Conservation (phyloP, 441 rosid genomes). For the Eutrema salsugineum region DNA sequence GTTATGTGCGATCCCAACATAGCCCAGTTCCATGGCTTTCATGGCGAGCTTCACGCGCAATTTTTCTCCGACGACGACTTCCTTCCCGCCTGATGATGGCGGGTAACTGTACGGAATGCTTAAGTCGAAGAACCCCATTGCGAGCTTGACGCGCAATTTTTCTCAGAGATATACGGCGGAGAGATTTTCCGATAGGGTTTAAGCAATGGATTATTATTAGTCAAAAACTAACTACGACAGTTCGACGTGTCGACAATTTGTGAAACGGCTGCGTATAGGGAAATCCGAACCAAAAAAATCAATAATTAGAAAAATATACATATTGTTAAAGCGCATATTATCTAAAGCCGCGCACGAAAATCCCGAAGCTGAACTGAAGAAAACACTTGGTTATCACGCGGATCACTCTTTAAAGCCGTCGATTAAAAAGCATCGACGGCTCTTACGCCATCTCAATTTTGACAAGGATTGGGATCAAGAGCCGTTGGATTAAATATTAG, state of each 20-base stretch:
- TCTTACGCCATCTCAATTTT: background rate
- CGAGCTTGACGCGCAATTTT: too few species aligned
- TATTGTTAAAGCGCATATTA: background rate
- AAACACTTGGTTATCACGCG: background rate
- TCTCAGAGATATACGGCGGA: background rate
- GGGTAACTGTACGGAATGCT: slow-evolving; percentile 48
- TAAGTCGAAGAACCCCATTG: slow-evolving; percentile 91
- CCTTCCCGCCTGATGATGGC: slow-evolving; percentile 21
- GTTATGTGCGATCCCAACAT: slow-evolving; percentile 79
- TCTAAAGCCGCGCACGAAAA: background rate
- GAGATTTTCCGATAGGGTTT: slow-evolving; percentile 20
- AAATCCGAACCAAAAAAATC: background rate
- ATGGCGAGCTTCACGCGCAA: slow-evolving; percentile 51
- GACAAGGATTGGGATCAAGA: background rate
- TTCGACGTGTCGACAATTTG: background rate
- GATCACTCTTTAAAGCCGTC: background rate
- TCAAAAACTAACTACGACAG: too few species aligned
- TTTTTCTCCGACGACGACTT: slow-evolving; percentile 28
- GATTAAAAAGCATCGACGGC: background rate
- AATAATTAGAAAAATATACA: background rate
- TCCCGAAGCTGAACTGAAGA: background rate
- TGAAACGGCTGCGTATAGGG: background rate
- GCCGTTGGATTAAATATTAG: background rate
- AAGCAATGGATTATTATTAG: too few species aligned
- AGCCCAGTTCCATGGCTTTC: slow-evolving; percentile 89